These are phyloP conservation scores for Wickerhamomyces pijperi DNA, from an alignment of 805 yeast genomes.

Conservation along the genomic window DNA sequence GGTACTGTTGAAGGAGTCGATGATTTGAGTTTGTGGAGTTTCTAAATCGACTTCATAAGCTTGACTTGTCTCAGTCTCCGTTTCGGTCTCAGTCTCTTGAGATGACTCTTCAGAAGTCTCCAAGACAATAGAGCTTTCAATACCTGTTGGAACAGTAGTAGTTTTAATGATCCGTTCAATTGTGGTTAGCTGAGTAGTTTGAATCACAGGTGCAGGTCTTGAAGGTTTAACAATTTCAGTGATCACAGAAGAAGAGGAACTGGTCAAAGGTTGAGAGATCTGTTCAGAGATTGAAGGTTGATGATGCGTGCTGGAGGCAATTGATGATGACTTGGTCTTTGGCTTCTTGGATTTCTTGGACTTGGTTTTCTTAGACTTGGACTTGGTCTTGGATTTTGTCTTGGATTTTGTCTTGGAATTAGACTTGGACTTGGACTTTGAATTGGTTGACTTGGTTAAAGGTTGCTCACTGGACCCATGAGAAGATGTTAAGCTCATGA, in stretches of 20 bases:
- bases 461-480: no score
- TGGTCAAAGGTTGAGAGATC: neutral
- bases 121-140: no score
- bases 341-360: constrained; percentile 1
- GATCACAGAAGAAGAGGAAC: neutral
- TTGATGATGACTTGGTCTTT: constrained; percentile 1
- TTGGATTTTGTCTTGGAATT: neutral
- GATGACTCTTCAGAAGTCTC: no score
- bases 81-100: no score
- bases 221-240: neutral
- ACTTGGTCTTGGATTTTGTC: neutral
- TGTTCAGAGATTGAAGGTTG: neutral
- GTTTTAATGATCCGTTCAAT: neutral
- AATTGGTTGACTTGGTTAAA: neutral
- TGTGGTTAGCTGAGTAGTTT: neutral
- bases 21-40: no score
- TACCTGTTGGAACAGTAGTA: no score
- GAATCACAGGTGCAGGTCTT: neutral
- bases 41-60: no score
- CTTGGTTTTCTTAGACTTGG: neutral
- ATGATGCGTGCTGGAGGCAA: neutral
- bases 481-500: no score
- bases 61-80: no score
- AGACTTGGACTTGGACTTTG: neutral
- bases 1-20: no score